phyloP scores from a whole-genome alignment of 805 yeast genomes.

The Cyberlindnera mrakii region DNA sequence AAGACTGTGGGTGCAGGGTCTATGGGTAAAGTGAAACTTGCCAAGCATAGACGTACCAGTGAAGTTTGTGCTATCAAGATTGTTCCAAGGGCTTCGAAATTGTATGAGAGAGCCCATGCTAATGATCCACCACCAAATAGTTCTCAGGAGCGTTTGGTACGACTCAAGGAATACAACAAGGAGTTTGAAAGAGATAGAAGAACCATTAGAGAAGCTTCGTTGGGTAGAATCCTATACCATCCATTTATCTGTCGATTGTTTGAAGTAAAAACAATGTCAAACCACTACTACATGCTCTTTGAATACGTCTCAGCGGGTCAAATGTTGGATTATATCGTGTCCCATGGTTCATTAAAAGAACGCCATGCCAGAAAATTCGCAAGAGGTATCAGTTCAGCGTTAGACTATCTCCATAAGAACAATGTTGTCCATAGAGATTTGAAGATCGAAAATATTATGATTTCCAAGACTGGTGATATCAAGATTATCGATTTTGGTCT shows the following conservation, averaged over 20 bases:
- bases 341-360: slow-evolving; percentile 92
- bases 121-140: slow-evolving; percentile 61
- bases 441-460: slow-evolving; percentile 94
- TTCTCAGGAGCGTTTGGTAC: slow-evolving; percentile 49
- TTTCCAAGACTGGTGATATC: slow-evolving; percentile 87
- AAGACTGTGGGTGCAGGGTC: slow-evolving; percentile 98
- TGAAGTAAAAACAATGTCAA: slow-evolving; percentile 94
- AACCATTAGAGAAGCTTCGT: slow-evolving; percentile 91
- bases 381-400: slow-evolving; percentile 88
- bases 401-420: slow-evolving; percentile 89
- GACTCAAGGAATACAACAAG: slow-evolving; percentile 67
- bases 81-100: slow-evolving; percentile 81
- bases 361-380: slow-evolving; percentile 92
- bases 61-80: slow-evolving; percentile 90
- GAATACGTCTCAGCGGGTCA: slow-evolving; percentile 98
- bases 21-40: slow-evolving; percentile 97
- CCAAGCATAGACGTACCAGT: slow-evolving; percentile 73
- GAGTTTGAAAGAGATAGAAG: slow-evolving; percentile 88
- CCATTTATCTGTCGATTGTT: slow-evolving; percentile 87
- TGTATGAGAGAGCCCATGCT: slow-evolving; percentile 66
- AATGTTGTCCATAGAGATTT: slow-evolving; percentile 96
- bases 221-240: slow-evolving; percentile 85
- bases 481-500: slow-evolving; percentile 95
- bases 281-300: slow-evolving; percentile 93
- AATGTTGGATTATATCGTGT: slow-evolving; percentile 92